Base-by-base conservation (phyloP, 1,139 yeast species). In the Protomyces gravidus region DNA sequence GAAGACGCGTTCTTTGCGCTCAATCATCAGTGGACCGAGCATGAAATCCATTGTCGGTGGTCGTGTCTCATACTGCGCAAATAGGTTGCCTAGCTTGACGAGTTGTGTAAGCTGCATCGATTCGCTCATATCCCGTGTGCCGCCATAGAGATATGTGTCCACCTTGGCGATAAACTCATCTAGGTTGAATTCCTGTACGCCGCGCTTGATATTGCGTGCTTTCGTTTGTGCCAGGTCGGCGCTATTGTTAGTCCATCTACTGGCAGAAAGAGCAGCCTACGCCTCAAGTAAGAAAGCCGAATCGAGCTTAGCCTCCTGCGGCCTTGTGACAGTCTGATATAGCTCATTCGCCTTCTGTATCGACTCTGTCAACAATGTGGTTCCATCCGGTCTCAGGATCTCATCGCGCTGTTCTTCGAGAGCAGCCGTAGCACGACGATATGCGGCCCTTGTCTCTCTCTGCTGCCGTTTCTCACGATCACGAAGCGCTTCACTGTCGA, bases 81-180 rank as follows among this genome's bases (percentile, higher is more conserved):
- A 64, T 15, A 65, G 11, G 65, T 74, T 52, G 65, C 77, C 48
- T 80, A 80, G 15, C 70, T 71, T 30, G 11, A 58, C 27, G 13
- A 47, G 45, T 13, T 49, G 51, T 27, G 11, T 15, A 25, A 13
- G 26, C 17, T 33, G 45, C 28, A 19, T 28, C n/a, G 46, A 40
- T 9, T n/a, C 28, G 33, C 13, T 19, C 26, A 47, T 13, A 45
- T 21, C n/a, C 25, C 45, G 39, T 11, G 27, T 45, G 11, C 19
- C 23, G 21, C 33, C 33, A n/a, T 15, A 49, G 13, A 57, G 36
- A 23, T 46, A 61, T 17, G 56, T 50, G 19, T 32, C 48, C 15
- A 60, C 45, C 5, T 60, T 48, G 15, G 45, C 50, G 26, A 62
- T 50, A 55, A 51, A 62, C 2, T 45, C 50, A 28, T 62, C 61